A percentile compares a stretch with the other conserved stretches of the same genome.
Evolutionary conservation across 257 asterid species (phyloP).

Genomic region (Prunella vulgaris): DNA sequence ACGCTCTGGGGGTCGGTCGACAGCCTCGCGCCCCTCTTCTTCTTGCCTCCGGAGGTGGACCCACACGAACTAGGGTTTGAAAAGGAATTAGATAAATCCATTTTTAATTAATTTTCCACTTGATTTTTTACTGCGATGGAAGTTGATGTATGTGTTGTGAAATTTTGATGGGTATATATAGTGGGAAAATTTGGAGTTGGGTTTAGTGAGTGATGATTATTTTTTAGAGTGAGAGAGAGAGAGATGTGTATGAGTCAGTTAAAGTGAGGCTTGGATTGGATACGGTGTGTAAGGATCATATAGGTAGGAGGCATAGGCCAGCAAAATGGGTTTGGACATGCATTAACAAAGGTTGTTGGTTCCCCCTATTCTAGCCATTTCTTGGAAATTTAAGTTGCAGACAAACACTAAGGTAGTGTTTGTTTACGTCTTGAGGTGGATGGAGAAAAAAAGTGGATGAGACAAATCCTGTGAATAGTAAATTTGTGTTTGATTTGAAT

Average conservation of each 20-base stretch:
- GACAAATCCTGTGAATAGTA: too few relatives aligned
- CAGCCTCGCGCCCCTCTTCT: constrained; percentile 35
- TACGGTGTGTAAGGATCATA: constrained; percentile 13
- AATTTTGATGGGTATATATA: constrained; percentile 11
- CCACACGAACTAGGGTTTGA: constrained; percentile 22
- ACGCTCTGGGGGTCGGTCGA: constrained; percentile 84
- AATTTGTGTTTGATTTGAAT: too few relatives aligned
- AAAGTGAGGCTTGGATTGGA: constrained; percentile 21
- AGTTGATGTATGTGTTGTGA: neutral
- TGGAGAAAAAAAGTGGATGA: too few relatives aligned
- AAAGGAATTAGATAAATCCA: constrained; percentile 20
- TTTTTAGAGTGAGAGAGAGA: neutral
- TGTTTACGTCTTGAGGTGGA: too few relatives aligned
- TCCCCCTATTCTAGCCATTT: neutral
- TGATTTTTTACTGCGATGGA: too few relatives aligned
- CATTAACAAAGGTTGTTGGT: constrained; percentile 8
- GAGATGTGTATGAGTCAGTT: neutral
- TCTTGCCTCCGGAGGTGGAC: constrained; percentile 20
- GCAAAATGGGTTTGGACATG: constrained; percentile 26
- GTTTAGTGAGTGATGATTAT: constrained; percentile 16
- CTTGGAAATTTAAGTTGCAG: neutral
- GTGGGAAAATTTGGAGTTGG: constrained; percentile 17
- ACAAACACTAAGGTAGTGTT: too few relatives aligned
- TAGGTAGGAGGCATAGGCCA: constrained; percentile 19
- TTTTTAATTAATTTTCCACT: too few relatives aligned